Base-by-base conservation (phyloP, 2,329 filamentous ascomycete genomes). In the Tolypocladium amazonense region DNA sequence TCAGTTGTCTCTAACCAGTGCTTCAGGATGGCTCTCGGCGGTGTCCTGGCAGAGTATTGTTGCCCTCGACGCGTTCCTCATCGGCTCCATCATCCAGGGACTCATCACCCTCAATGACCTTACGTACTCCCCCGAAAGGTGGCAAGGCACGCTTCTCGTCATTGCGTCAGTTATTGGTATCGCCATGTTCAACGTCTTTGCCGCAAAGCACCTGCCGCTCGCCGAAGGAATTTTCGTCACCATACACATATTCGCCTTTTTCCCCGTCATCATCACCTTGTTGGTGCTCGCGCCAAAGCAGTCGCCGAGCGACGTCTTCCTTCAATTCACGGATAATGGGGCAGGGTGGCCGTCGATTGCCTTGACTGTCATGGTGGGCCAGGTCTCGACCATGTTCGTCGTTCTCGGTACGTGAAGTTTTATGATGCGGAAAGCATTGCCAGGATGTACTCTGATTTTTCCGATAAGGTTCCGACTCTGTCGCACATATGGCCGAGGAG, bases 61-160 rank as follows among this genome's bases (percentile, higher is more conserved):
- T 1, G 76, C 77, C 0, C 71, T 71, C 3, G 71, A 72, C 2
- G 71, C 75, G 0, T 80, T 77, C 50, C 69, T 81, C 7, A 70
- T 75, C 0, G 76, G 75, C 5, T 77, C 75, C 11, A 71, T 79
- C 47, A 76, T 80, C 27, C 75, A 81, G 62, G 77, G 76, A 1
- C 69, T 80, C 2, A 63, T 77, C 1, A 68, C 72, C 15, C 61
- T 79, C 23, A 76, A 62, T 12, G 41, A 62, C 56, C 20, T 37
- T 14, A 25, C 41, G 4, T 62, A 63, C 37, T 9, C 33, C 9
- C 47, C 60, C 4, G 27, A 41, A 4, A 25, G 58, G 11, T 60
- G 60, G 58, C 58, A 62, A 37, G 61, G 47, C 27, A 61, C 61
- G 4, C 57, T 62, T 7, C 54, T 62, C 23, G 55, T 62, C 8